Conservation (phyloP, 768 basidiomycete genomes). For the Baorangia bicolor region DNA sequence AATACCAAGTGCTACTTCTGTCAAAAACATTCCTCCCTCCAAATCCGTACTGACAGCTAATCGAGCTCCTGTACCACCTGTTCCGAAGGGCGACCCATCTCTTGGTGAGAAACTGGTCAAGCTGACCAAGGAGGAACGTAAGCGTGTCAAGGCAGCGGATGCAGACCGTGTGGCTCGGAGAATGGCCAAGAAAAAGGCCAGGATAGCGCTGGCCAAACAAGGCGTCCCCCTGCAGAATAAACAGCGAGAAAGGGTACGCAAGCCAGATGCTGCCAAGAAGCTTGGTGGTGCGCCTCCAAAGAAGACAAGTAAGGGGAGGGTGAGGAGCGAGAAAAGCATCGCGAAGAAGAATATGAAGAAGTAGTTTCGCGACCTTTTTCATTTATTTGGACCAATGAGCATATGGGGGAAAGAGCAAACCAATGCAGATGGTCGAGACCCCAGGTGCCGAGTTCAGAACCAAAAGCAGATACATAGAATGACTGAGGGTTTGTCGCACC, state of each 20-base stretch:
- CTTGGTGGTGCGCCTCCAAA: slow-evolving; percentile 9
- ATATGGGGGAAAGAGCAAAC: background rate
- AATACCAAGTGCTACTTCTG: slow-evolving; percentile 40
- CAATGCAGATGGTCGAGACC: background rate
- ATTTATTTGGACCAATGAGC: background rate
- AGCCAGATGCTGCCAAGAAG: slow-evolving; percentile 32
- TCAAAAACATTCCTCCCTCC: slow-evolving; percentile 4
- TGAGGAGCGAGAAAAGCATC: slow-evolving; percentile 53
- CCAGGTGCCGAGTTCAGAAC: background rate
- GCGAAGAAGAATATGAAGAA: slow-evolving; percentile 62
- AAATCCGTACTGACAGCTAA: slow-evolving; percentile 6
- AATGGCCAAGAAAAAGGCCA: slow-evolving; percentile 86
- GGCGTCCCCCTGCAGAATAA: slow-evolving; percentile 39
- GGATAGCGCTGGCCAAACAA: slow-evolving; percentile 48
- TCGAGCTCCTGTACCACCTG: slow-evolving; percentile 12
- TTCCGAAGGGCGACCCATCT: slow-evolving; percentile 76
- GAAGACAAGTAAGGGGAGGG: slow-evolving; percentile 42
- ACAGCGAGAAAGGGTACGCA: slow-evolving; percentile 50
- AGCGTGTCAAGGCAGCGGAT: slow-evolving; percentile 75
- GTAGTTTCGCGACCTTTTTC: slow-evolving; percentile 20
- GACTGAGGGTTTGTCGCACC: no score
- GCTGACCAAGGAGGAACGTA: slow-evolving; percentile 83
- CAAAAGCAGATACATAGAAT: no score
- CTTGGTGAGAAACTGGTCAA: slow-evolving; percentile 78
- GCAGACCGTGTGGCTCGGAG: slow-evolving; percentile 79